Percentiles rank a stretch among this genome's conserved stretches.
These are phyloP conservation scores for Erysimum cheiranthoides DNA, from an alignment of 345 rosid species.

Conservation along the genomic window DNA sequence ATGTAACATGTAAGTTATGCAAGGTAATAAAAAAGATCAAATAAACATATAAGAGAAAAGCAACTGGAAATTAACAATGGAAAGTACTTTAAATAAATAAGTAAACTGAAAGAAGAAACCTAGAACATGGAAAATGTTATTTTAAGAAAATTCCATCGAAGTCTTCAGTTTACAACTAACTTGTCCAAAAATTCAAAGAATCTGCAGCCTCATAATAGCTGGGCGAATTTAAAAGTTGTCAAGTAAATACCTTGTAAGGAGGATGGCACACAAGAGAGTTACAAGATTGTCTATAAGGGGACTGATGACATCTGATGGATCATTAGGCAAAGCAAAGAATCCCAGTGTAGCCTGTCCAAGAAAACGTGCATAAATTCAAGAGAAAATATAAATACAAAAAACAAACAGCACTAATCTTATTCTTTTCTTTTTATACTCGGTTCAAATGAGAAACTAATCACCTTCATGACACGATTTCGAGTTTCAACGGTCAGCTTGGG, in stretches of 20 bases:
- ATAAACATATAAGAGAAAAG: slow-evolving; percentile 11
- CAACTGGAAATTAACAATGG: neutral
- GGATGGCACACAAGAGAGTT: slow-evolving; percentile 94
- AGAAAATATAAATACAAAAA: slow-evolving; percentile 11
- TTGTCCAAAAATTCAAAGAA: slow-evolving; percentile 25
- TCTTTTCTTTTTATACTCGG: slow-evolving; percentile 3
- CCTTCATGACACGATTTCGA: slow-evolving; percentile 93
- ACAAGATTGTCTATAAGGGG: slow-evolving; percentile 92
- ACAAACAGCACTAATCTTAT: neutral
- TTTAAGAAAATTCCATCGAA: slow-evolving; percentile 1
- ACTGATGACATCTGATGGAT: slow-evolving; percentile 81
- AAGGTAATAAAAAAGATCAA: slow-evolving; percentile 17
- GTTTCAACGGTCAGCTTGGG: slow-evolving; percentile 95
- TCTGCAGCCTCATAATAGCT: slow-evolving; percentile 23
- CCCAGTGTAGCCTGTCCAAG: slow-evolving; percentile 90
- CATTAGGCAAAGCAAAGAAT: slow-evolving; percentile 90
- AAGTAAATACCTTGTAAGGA: slow-evolving; percentile 81
- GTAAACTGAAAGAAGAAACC: slow-evolving; percentile 27
- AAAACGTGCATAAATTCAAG: slow-evolving; percentile 23
- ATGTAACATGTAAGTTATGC: slow-evolving; percentile 26
- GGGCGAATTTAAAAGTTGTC: slow-evolving; percentile 10
- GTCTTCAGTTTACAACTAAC: slow-evolving; percentile 14
- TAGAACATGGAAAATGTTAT: neutral
- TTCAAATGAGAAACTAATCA: slow-evolving; percentile 40
- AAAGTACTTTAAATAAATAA: slow-evolving; percentile 9